Base-by-base conservation (phyloP, 805 yeast genomes). In the Pichia membranifaciens region DNA sequence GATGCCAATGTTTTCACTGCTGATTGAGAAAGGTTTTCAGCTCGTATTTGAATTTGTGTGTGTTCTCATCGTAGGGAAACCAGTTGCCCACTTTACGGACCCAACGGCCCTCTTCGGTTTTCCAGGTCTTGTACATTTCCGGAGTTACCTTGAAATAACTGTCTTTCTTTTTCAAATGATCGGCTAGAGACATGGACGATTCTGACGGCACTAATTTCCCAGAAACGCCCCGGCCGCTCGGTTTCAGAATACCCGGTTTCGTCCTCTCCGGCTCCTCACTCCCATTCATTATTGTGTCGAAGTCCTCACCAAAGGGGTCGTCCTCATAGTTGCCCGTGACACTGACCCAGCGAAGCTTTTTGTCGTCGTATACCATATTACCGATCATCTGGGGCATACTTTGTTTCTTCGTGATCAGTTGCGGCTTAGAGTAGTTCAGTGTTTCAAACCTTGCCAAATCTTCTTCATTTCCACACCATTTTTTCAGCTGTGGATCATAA, bases 391-490 rank as follows among this genome's bases (percentile, higher is more conserved):
- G 77, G 42, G 31, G 70, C 62, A 33, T 36, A 18, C 29, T 25
- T 16, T 40, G 25, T 8, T 22, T 15, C 35, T 41, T 43, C 15
- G 38, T 41, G 10, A 43, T 45, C 21, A 48, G 32, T 34, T 45
- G 38, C 9, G 47, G 50, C 12, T 38, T 44, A 1, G 77, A 76
- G 45, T 66, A 68, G 22, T 61, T 61, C 16, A 58, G 50, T 3
- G 57, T 51, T 35, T 81, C 83, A 58, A 82, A 82, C 36, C 72
- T 67, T 31, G 69, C 54, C 41, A 79, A 60, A 20, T 79, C 85
- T 28, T 70, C 72, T 35, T 82, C 84, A 55, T 82, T 81, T 4
- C 87, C 87, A 54, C 77, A 82, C 88, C 87, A 82, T 39, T 67
- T 66, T 53, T 69, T 68, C 41, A 71, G 66, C 15, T 62, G 61